These are phyloP conservation scores for Colletotrichum abscissum DNA, from an alignment of 2,329 filamentous ascomycete genomes.

Conservation along the genomic window DNA sequence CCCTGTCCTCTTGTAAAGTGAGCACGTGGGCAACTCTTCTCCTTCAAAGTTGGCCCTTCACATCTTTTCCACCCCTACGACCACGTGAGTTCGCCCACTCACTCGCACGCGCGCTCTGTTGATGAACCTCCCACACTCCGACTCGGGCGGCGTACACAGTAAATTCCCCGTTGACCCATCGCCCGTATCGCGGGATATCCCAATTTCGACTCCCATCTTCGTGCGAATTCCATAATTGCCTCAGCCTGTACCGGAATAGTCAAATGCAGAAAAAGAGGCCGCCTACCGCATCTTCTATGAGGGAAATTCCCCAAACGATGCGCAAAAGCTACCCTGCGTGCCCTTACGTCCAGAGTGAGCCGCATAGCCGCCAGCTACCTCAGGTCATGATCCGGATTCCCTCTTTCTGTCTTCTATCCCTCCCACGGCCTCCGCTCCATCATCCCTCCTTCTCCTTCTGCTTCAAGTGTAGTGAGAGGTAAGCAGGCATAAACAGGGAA, in stretches of 20 bases:
- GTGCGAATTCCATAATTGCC: background rate
- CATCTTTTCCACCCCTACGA: too few relatives aligned
- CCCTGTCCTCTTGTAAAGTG: conserved; percentile 11
- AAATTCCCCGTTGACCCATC: too few relatives aligned
- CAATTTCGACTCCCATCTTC: background rate
- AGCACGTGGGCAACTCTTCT: conserved; percentile 26
- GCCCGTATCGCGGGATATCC: background rate
- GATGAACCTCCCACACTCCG: background rate
- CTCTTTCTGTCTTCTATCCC: conserved; percentile 4
- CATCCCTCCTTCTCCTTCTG: background rate
- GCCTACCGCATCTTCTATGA: background rate
- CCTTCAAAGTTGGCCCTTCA: background rate
- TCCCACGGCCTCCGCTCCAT: background rate
- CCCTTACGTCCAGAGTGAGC: background rate
- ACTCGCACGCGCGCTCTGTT: background rate
- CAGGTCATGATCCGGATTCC: background rate
- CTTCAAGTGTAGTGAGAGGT: background rate
- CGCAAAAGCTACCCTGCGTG: background rate
- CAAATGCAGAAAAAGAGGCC: background rate
- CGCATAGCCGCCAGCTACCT: background rate
- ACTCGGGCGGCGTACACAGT: too few relatives aligned
- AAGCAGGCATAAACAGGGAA: background rate
- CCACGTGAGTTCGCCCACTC: background rate
- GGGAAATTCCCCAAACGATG: background rate
- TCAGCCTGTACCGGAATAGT: background rate